A percentile compares a stretch with the other conserved stretches of the same genome.
These are phyloP conservation scores for Daldinia grandis DNA, from an alignment of 495 filamentous ascomycete species.

Conservation along the genomic window DNA sequence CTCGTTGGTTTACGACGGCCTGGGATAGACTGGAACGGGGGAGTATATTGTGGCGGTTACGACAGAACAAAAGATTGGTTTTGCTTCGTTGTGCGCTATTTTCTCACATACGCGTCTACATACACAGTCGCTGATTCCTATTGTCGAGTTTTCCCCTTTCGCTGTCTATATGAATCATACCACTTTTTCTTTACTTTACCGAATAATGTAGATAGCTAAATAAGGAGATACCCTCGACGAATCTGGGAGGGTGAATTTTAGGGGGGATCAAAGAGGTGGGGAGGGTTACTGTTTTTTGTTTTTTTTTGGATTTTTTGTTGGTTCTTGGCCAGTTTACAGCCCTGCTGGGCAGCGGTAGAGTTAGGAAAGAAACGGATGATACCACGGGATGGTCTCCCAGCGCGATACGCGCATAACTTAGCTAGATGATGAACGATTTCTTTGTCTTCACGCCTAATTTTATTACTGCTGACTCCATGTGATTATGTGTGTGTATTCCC, in stretches of 20 bases:
- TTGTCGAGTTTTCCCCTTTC: constrained; percentile 25
- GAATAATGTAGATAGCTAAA: constrained; percentile 41
- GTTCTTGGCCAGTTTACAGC: constrained; percentile 20
- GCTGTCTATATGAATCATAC: constrained; percentile 34
- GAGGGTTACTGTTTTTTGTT: constrained; percentile 11
- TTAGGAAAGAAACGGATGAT: constrained; percentile 27
- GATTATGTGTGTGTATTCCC: constrained; percentile 1
- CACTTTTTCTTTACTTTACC: constrained; percentile 24
- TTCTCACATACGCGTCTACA: constrained; percentile 19
- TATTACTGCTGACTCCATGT: neutral
- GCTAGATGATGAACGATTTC: constrained; percentile 38
- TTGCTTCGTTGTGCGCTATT: constrained; percentile 39
- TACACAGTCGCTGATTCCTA: constrained; percentile 16
- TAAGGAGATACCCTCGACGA: constrained; percentile 37
- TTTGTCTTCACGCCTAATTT: neutral
- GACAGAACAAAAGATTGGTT: constrained; percentile 37
- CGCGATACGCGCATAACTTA: constrained; percentile 35
- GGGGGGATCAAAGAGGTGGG: constrained; percentile 15
- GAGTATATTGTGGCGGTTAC: constrained; percentile 27
- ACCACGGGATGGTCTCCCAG: constrained; percentile 41
- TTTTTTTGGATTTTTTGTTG: constrained; percentile 7
- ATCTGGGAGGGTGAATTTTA: constrained; percentile 11
- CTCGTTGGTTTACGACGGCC: constrained; percentile 35
- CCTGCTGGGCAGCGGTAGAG: constrained; percentile 44
- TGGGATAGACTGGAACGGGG: constrained; percentile 39